A percentile compares a stretch with the other conserved stretches of the same genome.
phyloP scores from a whole-genome alignment of 208 protist genomes.

The Acanthamoeba divionensis region DNA sequence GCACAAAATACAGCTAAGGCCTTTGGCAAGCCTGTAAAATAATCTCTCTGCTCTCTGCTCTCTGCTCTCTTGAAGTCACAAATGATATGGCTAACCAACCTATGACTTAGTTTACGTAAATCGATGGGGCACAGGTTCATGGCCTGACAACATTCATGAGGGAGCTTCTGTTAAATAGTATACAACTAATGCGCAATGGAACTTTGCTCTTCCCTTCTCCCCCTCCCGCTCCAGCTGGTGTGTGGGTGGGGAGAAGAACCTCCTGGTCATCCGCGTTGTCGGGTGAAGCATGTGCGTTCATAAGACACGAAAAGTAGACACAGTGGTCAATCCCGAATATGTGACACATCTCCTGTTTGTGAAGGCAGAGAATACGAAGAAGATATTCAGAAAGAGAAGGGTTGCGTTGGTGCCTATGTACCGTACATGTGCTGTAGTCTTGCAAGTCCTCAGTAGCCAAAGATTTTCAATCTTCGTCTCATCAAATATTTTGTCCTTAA shows the following conservation, averaged over 20 bases:
- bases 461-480: too few relatives aligned
- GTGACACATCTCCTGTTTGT: constrained; percentile 23
- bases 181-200: not conserved
- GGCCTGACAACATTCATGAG: not conserved
- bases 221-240: not conserved
- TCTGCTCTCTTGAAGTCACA: too few relatives aligned
- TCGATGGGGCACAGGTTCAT: not conserved
- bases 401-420: not conserved
- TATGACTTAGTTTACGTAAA: not conserved
- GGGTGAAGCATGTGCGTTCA: not conserved
- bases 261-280: not conserved
- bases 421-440: constrained; percentile 3
- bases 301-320: not conserved
- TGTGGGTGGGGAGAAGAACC: not conserved
- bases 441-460: not conserved
- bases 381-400: not conserved
- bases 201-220: not conserved
- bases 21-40: not conserved
- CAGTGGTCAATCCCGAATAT: constrained; percentile 10
- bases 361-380: not conserved
- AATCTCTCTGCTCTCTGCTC: too few relatives aligned
- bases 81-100: too few relatives aligned
- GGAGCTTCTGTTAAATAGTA: not conserved
- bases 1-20: not conserved
- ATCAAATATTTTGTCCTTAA: too few relatives aligned